Evolutionary conservation across 1,284 basidiomycete species (phyloP).

Genomic region (Irpex lacteus): DNA sequence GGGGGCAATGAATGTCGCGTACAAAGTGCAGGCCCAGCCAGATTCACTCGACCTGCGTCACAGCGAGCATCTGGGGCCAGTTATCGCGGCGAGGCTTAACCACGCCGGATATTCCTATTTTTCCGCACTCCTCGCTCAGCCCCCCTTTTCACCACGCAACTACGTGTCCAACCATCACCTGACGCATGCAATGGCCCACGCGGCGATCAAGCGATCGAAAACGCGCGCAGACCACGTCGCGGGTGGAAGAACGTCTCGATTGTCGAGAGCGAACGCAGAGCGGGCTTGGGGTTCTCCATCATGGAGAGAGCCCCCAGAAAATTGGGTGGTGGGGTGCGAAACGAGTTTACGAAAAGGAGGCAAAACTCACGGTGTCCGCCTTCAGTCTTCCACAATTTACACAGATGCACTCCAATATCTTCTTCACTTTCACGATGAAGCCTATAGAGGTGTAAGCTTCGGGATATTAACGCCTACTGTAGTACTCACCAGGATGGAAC

Average conservation of each 20-base stretch:
- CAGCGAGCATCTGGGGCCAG: slow-evolving; percentile 43
- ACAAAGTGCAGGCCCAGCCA: slow-evolving; percentile 55
- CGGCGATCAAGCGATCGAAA: slow-evolving; percentile 90
- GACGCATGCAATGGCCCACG: slow-evolving; percentile 62
- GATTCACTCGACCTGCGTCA: slow-evolving; percentile 58
- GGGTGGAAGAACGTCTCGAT: slow-evolving; percentile 78
- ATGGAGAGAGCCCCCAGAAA: slow-evolving; percentile 94
- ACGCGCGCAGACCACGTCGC: slow-evolving; percentile 68
- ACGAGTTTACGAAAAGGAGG: slow-evolving; percentile 76
- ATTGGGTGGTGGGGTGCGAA: slow-evolving; percentile 88
- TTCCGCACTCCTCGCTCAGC: slow-evolving; percentile 88
- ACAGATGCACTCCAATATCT: slow-evolving; percentile 98
- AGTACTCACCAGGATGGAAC: slow-evolving; percentile 88
- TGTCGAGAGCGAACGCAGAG: slow-evolving; percentile 69
- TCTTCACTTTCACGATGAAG: slow-evolving; percentile 99
- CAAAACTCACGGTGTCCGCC: slow-evolving; percentile 89
- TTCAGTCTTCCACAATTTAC: slow-evolving; percentile 98
- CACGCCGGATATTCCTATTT: slow-evolving; percentile 39
- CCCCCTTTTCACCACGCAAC: slow-evolving; percentile 89
- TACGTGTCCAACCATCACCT: slow-evolving; percentile 77
- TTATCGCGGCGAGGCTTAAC: slow-evolving; percentile 32
- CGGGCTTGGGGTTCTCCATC: slow-evolving; percentile 89
- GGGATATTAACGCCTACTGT: not conserved
- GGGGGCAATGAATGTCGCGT: slow-evolving; percentile 56
- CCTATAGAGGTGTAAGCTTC: slow-evolving; percentile 46